A percentile compares a stretch with the other conserved stretches of the same genome.
Conservation (phyloP, 2,329 filamentous ascomycete species). For the Truncatella angustata region DNA sequence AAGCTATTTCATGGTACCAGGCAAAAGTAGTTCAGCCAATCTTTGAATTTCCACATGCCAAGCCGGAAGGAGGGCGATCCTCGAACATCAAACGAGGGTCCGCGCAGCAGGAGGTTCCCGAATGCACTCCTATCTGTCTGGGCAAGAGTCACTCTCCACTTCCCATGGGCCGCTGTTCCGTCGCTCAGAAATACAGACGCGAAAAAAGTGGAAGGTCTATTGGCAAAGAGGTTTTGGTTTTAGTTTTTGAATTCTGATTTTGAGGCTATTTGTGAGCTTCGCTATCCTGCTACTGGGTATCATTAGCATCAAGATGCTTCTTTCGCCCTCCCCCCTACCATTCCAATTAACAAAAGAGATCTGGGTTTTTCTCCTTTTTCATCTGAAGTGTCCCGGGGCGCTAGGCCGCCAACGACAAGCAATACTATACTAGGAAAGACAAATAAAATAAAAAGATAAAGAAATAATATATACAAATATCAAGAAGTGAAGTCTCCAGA, state of each 20-base stretch:
- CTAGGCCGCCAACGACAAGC: background rate
- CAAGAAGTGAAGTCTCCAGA: background rate
- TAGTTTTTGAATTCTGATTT: no score
- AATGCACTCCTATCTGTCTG: background rate
- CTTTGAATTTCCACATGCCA: background rate
- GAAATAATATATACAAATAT: background rate
- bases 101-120: background rate
- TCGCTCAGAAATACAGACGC: no score
- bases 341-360: background rate
- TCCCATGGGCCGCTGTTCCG: no score
- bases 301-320: background rate
- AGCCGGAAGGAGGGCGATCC: background rate
- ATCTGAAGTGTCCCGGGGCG: background rate
- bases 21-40: background rate
- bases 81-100: background rate
- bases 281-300: background rate
- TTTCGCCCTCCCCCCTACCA: background rate
- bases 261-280: no score
- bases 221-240: no score
- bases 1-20: no score
- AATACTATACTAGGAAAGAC: no score
- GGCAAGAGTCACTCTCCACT: no score
- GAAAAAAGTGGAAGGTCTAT: no score
- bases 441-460: background rate
- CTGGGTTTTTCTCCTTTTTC: background rate